Evolutionary conservation across 2,329 filamentous ascomycete species (phyloP).

Genomic region (Beauveria scarabaeidicola): DNA sequence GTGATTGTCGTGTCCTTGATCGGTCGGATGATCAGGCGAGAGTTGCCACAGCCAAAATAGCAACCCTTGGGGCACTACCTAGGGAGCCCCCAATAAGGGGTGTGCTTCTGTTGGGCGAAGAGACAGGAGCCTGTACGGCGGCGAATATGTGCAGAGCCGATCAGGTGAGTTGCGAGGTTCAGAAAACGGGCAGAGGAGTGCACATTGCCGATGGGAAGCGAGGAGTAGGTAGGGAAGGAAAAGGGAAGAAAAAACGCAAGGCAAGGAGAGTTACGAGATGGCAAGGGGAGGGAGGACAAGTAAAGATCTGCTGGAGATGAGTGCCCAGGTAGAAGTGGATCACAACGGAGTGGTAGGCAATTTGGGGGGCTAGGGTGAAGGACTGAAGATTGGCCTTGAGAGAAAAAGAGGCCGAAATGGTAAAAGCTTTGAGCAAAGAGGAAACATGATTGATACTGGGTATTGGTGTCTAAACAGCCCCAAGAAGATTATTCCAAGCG

Average conservation of each 20-base stretch:
- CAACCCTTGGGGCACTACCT: neutral
- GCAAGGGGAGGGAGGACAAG: conserved; percentile 11
- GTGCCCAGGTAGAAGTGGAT: conserved; percentile 9
- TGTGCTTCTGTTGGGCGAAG: neutral
- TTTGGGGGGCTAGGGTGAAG: neutral
- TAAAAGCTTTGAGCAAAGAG: neutral
- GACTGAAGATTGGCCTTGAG: neutral
- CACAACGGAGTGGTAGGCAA: conserved; percentile 8
- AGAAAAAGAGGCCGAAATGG: neutral
- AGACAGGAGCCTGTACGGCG: neutral
- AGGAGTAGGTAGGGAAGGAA: neutral
- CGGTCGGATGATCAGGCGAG: conserved; percentile 4
- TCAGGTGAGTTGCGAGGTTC: neutral
- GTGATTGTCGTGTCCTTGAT: neutral
- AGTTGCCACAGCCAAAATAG: neutral
- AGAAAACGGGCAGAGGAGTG: neutral
- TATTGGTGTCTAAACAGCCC: neutral
- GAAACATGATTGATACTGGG: neutral
- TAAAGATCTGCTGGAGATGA: conserved; percentile 15
- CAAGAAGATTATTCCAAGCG: neutral
- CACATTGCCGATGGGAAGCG: conserved; percentile 5
- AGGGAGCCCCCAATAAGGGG: conserved; percentile 6
- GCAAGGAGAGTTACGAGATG: conserved; percentile 1
- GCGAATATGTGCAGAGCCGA: neutral
- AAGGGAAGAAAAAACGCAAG: neutral